These are phyloP conservation scores for Breynia disticha DNA, from an alignment of 441 rosid genomes.

Conservation along the genomic window DNA sequence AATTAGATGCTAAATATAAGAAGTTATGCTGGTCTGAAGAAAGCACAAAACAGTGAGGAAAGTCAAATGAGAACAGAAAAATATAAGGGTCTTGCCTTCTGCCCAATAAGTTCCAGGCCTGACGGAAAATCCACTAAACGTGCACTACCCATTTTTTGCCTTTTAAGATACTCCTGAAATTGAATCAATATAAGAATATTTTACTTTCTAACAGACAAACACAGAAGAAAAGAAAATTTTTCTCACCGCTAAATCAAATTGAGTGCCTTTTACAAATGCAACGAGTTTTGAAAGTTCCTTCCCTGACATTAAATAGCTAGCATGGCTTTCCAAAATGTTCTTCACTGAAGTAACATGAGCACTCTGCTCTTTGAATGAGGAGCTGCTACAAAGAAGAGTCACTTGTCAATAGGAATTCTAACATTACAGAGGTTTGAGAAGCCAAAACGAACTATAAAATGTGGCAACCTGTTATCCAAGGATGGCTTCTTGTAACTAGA, in stretches of 20 bases:
- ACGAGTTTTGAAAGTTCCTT: conserved; percentile 98
- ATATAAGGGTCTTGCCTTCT: conserved; percentile 41
- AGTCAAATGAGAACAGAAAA: conserved; percentile 1
- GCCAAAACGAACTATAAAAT: conserved; percentile 9
- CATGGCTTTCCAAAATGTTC: conserved; percentile 90
- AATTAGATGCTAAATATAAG: not conserved
- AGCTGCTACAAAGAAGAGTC: conserved; percentile 33
- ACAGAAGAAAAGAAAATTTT: conserved; percentile 5
- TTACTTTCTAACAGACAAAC: conserved; percentile 13
- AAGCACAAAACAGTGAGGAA: not conserved
- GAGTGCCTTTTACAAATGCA: conserved; percentile 97
- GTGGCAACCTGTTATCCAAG: conserved; percentile 58
- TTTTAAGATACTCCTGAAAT: conserved; percentile 88
- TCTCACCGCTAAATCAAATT: conserved; percentile 95
- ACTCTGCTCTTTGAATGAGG: conserved; percentile 79
- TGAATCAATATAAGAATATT: conserved; percentile 11
- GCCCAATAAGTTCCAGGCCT: conserved; percentile 83
- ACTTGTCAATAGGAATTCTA: conserved; percentile 8
- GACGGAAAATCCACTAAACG: conserved; percentile 87
- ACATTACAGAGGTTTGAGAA: conserved; percentile 7
- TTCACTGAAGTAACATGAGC: conserved; percentile 85
- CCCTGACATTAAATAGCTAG: conserved; percentile 93
- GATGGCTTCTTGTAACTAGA: conserved; percentile 71
- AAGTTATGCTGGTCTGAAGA: not conserved
- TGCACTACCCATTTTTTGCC: conserved; percentile 81